Evolutionary conservation across 176 grass and related monocot genomes (phyloP).

Genomic region (Zizania latifolia): DNA sequence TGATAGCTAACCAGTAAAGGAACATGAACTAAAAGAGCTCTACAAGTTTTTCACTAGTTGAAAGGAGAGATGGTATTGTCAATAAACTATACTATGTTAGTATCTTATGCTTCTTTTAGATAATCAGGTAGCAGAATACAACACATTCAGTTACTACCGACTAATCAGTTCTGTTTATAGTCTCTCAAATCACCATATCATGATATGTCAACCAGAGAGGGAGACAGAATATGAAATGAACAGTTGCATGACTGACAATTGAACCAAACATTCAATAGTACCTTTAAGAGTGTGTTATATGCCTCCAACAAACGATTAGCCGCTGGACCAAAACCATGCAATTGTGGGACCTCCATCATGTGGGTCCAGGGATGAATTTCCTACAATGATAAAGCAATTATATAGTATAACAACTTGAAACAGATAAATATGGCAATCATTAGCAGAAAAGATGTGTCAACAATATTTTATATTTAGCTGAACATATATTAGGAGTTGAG

Average conservation of each 20-base stretch:
- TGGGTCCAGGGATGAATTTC: conserved; percentile 99
- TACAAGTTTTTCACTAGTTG: not conserved
- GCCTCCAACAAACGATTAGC: conserved; percentile 92
- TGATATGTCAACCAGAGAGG: not conserved
- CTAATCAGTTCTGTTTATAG: not conserved
- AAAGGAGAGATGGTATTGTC: not conserved
- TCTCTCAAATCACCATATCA: not conserved
- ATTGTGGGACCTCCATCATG: conserved; percentile 99
- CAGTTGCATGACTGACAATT: not conserved
- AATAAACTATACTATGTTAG: not conserved
- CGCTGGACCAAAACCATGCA: conserved; percentile 96
- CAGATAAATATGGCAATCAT: not conserved
- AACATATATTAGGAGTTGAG: not conserved
- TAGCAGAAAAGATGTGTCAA: not conserved
- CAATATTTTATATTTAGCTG: not conserved
- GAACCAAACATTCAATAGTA: conserved; percentile 20
- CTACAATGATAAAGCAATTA: conserved; percentile 30
- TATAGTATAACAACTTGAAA: conserved; percentile 4
- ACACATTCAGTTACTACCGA: not conserved
- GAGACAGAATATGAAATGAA: not conserved
- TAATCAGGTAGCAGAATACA: not conserved
- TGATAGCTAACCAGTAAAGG: conserved; percentile 10
- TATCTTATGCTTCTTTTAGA: not conserved
- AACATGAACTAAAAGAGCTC: not conserved
- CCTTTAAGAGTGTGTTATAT: conserved; percentile 95